These are phyloP conservation scores for Myxozyma neglecta DNA, from an alignment of 805 yeast species.

Conservation along the genomic window DNA sequence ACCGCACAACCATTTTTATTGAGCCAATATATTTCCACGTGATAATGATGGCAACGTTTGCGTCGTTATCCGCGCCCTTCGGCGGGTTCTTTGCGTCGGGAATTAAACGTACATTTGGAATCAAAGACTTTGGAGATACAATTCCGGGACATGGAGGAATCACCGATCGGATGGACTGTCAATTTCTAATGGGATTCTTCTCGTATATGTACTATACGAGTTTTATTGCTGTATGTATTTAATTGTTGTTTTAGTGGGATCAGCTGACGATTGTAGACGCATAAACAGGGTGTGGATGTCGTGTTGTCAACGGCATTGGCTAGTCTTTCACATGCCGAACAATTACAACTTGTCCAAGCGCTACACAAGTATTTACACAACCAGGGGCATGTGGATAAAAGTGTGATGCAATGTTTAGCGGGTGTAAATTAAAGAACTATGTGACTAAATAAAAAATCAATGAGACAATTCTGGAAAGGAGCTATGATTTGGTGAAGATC, in stretches of 20 bases:
- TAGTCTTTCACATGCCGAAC: conserved; percentile 64
- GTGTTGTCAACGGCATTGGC: conserved; percentile 72
- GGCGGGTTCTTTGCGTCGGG: conserved; percentile 99
- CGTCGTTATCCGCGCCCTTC: conserved; percentile 95
- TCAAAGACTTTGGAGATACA: conserved; percentile 96
- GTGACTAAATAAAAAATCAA: too few species aligned
- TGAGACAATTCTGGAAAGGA: too few species aligned
- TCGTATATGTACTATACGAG: conserved; percentile 90
- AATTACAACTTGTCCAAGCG: conserved; percentile 59
- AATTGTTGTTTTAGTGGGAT: neutral
- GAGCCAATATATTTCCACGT: conserved; percentile 93
- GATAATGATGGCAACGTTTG: conserved; percentile 82
- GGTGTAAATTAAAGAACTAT: neutral
- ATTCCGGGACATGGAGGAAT: conserved; percentile 99
- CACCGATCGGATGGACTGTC: conserved; percentile 97
- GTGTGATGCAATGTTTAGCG: conserved; percentile 21
- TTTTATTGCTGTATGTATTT: conserved; percentile 58
- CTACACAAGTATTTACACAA: conserved; percentile 54
- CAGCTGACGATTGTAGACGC: conserved; percentile 26
- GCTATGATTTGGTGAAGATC: too few species aligned
- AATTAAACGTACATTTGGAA: conserved; percentile 89
- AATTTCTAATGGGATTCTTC: conserved; percentile 95
- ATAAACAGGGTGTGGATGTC: conserved; percentile 58
- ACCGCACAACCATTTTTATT: conserved; percentile 30
- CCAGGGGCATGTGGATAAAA: conserved; percentile 33